Conservation (phyloP, 106 monocot genomes). For the Allium cepa region DNA sequence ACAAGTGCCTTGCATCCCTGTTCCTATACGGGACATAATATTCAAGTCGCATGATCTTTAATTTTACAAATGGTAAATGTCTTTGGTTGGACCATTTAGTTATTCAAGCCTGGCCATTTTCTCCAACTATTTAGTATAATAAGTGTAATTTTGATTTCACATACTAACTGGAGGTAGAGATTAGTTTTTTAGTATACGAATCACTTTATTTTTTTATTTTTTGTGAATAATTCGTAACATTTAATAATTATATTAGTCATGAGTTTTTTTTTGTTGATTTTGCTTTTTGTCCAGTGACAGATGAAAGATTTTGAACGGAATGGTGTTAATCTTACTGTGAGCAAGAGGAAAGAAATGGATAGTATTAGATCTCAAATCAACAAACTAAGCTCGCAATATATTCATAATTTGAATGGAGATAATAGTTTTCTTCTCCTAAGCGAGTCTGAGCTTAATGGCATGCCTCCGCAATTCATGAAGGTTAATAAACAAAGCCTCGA, state of each 20-base stretch:
- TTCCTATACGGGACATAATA: too few species aligned
- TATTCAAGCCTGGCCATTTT: too few species aligned
- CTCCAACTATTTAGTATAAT: too few species aligned
- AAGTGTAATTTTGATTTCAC: background rate
- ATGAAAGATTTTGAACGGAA: conserved; percentile 84
- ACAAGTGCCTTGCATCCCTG: too few species aligned
- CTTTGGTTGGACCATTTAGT: too few species aligned
- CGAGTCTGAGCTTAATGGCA: conserved; percentile 71
- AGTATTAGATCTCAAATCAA: conserved; percentile 62
- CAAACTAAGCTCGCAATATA: conserved; percentile 58
- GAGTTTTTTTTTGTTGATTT: conserved; percentile 16
- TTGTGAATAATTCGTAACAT: background rate
- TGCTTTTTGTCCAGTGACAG: conserved; percentile 48
- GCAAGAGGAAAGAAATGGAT: conserved; percentile 76
- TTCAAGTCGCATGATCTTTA: too few species aligned
- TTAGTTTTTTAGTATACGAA: background rate
- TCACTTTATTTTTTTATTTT: background rate
- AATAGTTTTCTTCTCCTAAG: conserved; percentile 47
- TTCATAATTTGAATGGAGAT: conserved; percentile 60
- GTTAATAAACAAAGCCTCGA: conserved; percentile 20
- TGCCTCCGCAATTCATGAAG: conserved; percentile 82
- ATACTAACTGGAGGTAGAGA: background rate
- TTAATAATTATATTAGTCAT: conserved; percentile 6
- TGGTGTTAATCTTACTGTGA: conserved; percentile 62
- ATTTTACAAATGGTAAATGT: too few species aligned